phyloP scores from a whole-genome alignment of 257 asterid species.

The Eucommia ulmoides region DNA sequence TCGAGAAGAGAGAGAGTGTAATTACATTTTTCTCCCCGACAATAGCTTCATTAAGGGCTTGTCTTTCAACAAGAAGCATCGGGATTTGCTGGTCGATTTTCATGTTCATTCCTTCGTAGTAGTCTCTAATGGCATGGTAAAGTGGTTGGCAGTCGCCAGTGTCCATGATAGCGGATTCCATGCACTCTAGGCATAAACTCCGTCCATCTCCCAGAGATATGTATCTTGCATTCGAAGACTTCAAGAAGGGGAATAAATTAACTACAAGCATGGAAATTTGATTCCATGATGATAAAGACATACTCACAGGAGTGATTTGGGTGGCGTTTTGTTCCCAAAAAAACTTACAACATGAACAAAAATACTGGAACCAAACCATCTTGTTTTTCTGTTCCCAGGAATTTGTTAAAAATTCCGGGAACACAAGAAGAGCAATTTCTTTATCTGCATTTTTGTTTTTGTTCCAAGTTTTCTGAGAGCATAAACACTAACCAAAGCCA shows the following conservation, averaged over 20 bases:
- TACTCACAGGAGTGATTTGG: too few species aligned
- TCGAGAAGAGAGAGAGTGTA: conserved; percentile 1
- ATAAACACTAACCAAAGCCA: too few species aligned
- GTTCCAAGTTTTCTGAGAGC: too few species aligned
- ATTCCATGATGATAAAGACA: too few species aligned
- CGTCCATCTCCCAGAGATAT: conserved; percentile 84
- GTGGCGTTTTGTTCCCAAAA: too few species aligned
- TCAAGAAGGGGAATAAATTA: conserved; percentile 6
- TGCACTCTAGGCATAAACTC: conserved; percentile 88
- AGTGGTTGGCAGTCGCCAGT: conserved; percentile 92
- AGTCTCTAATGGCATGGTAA: conserved; percentile 85
- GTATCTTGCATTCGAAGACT: conserved; percentile 65
- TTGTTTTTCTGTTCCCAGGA: too few species aligned
- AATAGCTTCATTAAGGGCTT: conserved; percentile 92
- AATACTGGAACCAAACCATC: too few species aligned
- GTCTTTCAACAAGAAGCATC: conserved; percentile 94
- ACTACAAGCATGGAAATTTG: too few species aligned
- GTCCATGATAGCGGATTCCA: conserved; percentile 97
- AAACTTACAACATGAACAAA: too few species aligned
- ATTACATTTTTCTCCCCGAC: conserved; percentile 93
- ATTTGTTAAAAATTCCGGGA: too few species aligned
- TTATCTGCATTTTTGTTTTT: background rate
- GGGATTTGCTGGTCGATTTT: conserved; percentile 82
- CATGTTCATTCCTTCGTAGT: conserved; percentile 98
- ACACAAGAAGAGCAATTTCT: background rate